Conservation (phyloP, 1,139 yeast species). For the Blastobotrys buckinghamii region DNA sequence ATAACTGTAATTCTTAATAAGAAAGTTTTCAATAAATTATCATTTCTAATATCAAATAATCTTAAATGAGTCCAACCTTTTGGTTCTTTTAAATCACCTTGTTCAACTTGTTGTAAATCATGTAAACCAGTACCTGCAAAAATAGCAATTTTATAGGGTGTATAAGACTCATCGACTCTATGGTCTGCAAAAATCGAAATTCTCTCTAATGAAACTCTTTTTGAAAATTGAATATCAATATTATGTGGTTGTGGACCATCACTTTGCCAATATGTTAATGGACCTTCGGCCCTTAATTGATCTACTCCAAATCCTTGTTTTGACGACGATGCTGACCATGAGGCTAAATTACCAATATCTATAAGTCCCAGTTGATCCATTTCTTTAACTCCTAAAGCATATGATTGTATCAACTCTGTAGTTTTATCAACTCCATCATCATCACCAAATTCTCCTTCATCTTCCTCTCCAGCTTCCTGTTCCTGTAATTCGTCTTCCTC, state of each 20-base stretch:
- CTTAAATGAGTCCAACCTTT: conserved; percentile 81
- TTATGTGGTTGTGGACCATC: conserved; percentile 93
- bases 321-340: conserved; percentile 77
- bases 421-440: background rate
- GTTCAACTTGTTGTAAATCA: conserved; percentile 71
- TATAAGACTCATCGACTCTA: conserved; percentile 79
- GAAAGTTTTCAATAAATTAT: conserved; percentile 64
- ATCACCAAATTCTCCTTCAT: background rate
- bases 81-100: conserved; percentile 62
- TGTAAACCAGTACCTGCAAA: conserved; percentile 83
- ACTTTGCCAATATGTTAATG: conserved; percentile 85
- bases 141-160: conserved; percentile 69
- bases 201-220: conserved; percentile 63
- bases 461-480: background rate
- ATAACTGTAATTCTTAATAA: conserved; percentile 62
- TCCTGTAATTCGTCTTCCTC: background rate
- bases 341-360: conserved; percentile 76
- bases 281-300: conserved; percentile 69
- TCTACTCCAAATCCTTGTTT: conserved; percentile 69
- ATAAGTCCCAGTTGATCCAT: conserved; percentile 52
- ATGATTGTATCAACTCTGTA: background rate
- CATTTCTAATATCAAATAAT: conserved; percentile 51
- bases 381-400: conserved; percentile 25
- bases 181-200: conserved; percentile 66
- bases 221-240: conserved; percentile 75